Base-by-base conservation (phyloP, 169 alveolate genomes). In the Plasmodium fragile region DNA sequence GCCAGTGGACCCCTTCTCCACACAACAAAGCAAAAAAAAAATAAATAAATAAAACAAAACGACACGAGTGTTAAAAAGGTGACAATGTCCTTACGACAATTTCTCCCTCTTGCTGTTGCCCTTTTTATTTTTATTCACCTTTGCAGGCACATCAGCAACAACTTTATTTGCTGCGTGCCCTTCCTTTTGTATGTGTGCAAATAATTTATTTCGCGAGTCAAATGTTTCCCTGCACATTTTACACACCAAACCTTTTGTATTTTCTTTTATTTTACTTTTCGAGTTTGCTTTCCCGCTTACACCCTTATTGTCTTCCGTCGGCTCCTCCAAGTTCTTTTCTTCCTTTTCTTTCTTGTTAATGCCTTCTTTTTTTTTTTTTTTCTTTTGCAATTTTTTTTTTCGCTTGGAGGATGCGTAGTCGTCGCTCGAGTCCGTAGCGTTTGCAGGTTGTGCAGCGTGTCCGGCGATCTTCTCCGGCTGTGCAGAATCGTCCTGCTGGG, bases 151-250 rank as follows among this genome's bases (percentile, higher is more conserved):
- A 5, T 41, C 84, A 65, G 36, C 75, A 16, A 30, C 39, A 32
- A 45, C n/a, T 65, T 92, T 92, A 41, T 92, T 81, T n/a, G 92
- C 92, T 18, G 94, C 94, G 53, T 94, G 96, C 18, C 95, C 93
- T 39, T 92, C 85, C 6, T 77, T 85, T 43, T 94, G 89, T 45
- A 94, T 95, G 53, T 94, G 96, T 28, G 77, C 70, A 92, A 94
- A 94, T 55, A 94, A 52, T 73, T 94, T 94, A 82, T 94, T 94
- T 92, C 96, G 32, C 6, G 96, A 94, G 43, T 85, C 72, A 85
- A 85, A 85, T n/a, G 69, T 75, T 28, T 85, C 81, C 10, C 65
- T 73, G 52, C 93, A 85, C 30, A 75, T 32, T 85, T 85, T 32
- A 28, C 93, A 85, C 43, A 73, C 52, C 1, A 45, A 7, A 73